Percentiles rank a stretch among this genome's conserved stretches.
Conservation (phyloP, 805 yeast species). For the Nakazawaea wickerhamii region DNA sequence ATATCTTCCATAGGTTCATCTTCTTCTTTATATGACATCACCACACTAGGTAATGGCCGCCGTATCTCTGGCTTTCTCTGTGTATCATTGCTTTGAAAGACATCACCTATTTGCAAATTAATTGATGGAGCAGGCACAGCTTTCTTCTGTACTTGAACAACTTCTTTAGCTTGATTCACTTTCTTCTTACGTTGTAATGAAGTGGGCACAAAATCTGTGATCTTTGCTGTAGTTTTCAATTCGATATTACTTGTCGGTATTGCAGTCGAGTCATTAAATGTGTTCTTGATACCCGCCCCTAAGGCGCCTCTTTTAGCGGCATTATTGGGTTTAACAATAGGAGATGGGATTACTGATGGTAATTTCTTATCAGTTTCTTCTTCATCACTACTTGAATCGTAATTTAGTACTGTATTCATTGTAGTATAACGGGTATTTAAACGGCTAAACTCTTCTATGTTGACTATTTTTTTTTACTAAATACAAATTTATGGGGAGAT, state of each 20-base stretch:
- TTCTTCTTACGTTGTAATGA: constrained; percentile 8
- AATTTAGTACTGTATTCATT: constrained; percentile 1
- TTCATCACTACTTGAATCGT: constrained; percentile 4
- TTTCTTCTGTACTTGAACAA: constrained; percentile 5
- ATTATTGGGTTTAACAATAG: not conserved
- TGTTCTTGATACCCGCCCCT: constrained; percentile 21
- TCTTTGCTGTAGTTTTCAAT: constrained; percentile 12
- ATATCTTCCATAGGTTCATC: constrained; percentile 1
- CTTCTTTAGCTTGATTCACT: too few species aligned
- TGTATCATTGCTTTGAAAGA: not conserved
- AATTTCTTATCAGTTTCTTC: not conserved
- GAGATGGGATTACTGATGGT: not conserved
- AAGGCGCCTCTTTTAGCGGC: constrained; percentile 10
- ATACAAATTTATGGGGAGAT: too few species aligned
- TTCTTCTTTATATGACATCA: not conserved
- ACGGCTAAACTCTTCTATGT: not conserved
- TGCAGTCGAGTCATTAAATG: constrained; percentile 18
- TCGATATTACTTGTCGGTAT: constrained; percentile 11
- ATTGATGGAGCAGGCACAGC: not conserved
- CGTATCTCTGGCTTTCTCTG: not conserved
- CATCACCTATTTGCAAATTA: constrained; percentile 1
- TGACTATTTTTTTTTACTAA: not conserved
- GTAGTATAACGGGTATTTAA: too few species aligned
- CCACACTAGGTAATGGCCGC: not conserved
- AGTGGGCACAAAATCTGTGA: constrained; percentile 19